Evolutionary conservation across 768 basidiomycete species (phyloP), one percentile per base, ranked within the genome.

Genomic region (Suillus ampliporus): DNA sequence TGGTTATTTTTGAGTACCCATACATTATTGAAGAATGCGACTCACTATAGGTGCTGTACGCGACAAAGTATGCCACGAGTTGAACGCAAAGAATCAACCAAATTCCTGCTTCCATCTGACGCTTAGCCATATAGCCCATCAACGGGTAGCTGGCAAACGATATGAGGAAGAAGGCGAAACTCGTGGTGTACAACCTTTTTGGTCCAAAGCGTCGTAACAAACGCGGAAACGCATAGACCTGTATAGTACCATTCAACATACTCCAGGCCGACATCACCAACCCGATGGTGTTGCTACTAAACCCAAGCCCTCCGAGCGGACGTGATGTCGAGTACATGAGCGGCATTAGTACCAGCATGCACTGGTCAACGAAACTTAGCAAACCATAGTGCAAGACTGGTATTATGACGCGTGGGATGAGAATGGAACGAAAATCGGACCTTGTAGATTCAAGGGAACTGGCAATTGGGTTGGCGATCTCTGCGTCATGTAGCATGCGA

Each of bases 301-400:
- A 60, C 11, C 52, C 52, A 15, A 65, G 58, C 21, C 64, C 64
- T 34, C 64, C 64, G 15, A 59, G 57, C 8, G 31, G 8, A 9
- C 64, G 40, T 28, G 57, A 50, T 21, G 64, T 65, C 21, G 64
- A 65, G 41, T 64, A 65, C 64, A 64, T 65, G 21, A 65, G 64
- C 26, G 64, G 64, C 4, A 57, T 31, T 19, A 65, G 41, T 19
- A 64, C 63, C 35, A 58, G 46, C 54, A 65, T 46, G 14, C 41
- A 64, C 63, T 65, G 64, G 34, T 64, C 64, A 26, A 65, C n/a
- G 37, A 65, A 65, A 10, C 15, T 13, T 13, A 65, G 56, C 6
- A 58, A 46, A 19, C 38, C 64, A 58, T 65, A 65, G 56, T 65
- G 58, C 9, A 53, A 6, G 31, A 64, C 59, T 15, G 64, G 58